Percentiles rank a stretch among this genome's conserved stretches.
These are phyloP conservation scores for Suhomyces coccinellae DNA, from an alignment of 1,139 yeast genomes.

Conservation along the genomic window DNA sequence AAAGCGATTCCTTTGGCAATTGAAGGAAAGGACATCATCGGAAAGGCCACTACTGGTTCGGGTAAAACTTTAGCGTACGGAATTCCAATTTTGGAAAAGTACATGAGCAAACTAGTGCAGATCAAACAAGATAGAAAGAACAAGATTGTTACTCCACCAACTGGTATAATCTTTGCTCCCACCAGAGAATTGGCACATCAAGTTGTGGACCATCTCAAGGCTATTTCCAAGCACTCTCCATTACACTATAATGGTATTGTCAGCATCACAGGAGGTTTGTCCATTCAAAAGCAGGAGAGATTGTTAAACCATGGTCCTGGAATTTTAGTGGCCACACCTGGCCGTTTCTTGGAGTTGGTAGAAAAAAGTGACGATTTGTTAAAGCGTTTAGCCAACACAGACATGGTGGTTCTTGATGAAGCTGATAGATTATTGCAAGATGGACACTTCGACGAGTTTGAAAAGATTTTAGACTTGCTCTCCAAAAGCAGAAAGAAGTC, in stretches of 20 bases:
- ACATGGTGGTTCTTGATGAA: conserved; percentile 83
- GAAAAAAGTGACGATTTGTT: conserved; percentile 60
- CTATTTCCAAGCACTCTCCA: conserved; percentile 61
- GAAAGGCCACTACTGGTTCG: conserved; percentile 97
- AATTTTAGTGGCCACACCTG: conserved; percentile 93
- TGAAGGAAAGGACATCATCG: conserved; percentile 78
- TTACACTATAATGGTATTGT: conserved; percentile 59
- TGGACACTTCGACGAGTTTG: conserved; percentile 94
- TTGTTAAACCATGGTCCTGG: conserved; percentile 73
- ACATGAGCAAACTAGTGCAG: conserved; percentile 32
- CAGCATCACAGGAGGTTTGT: conserved; percentile 91
- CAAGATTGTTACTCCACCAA: conserved; percentile 46
- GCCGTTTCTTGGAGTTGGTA: conserved; percentile 81
- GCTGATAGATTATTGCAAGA: conserved; percentile 96
- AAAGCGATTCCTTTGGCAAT: conserved; percentile 75
- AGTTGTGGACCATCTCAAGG: conserved; percentile 75
- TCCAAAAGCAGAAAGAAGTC: conserved; percentile 35
- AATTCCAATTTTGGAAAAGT: conserved; percentile 81
- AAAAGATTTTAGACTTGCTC: conserved; percentile 70
- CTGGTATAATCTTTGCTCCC: conserved; percentile 87
- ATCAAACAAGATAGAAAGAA: conserved; percentile 26
- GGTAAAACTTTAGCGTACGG: conserved; percentile 98
- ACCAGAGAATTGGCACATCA: conserved; percentile 97
- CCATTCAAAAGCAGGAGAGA: conserved; percentile 90
- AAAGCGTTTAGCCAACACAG: conserved; percentile 59